A percentile compares a stretch with the other conserved stretches of the same genome.
Conservation (phyloP, 1,284 basidiomycete species). For the Termitomyces sp. region DNA sequence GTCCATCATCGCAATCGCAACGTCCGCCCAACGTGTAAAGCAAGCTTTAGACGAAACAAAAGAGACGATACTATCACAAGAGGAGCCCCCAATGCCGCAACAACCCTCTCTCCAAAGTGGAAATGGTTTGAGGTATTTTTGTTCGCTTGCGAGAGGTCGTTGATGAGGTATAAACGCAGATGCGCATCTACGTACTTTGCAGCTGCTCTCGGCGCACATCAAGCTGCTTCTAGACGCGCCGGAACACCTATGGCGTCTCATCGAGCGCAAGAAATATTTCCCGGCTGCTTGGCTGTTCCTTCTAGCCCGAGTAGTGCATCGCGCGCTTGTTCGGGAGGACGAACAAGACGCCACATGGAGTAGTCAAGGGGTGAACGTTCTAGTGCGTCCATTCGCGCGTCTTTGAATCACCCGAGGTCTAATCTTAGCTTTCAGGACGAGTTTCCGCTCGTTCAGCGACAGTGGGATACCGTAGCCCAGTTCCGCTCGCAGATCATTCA, state of each 20-base stretch:
- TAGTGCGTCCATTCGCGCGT: slow-evolving; percentile 34
- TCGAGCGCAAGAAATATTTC: slow-evolving; percentile 74
- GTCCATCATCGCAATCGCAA: slow-evolving; percentile 74
- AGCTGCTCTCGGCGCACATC: slow-evolving; percentile 80
- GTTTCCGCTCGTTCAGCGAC: slow-evolving; percentile 80
- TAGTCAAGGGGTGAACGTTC: slow-evolving; percentile 56
- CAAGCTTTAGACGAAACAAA: slow-evolving; percentile 58
- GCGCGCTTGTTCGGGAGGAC: slow-evolving; percentile 54
- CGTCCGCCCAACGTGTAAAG: slow-evolving; percentile 59
- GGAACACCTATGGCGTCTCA: slow-evolving; percentile 81
- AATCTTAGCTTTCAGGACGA: slow-evolving; percentile 46
- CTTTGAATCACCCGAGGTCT: not conserved
- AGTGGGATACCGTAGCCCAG: slow-evolving; percentile 84
- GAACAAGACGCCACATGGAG: slow-evolving; percentile 60
- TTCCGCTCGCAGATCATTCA: slow-evolving; percentile 84
- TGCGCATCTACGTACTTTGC: slow-evolving; percentile 60
- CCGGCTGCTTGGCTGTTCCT: slow-evolving; percentile 85
- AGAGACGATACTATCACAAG: slow-evolving; percentile 43
- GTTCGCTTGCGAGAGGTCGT: too few relatives aligned
- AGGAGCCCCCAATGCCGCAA: slow-evolving; percentile 37
- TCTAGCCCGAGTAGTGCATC: slow-evolving; percentile 76
- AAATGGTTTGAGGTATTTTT: slow-evolving; percentile 37
- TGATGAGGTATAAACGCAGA: slow-evolving; percentile 30
- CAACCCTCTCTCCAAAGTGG: slow-evolving; percentile 36
- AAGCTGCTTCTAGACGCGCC: slow-evolving; percentile 85